Conservation (phyloP, 768 basidiomycete species). For the Amanita exitialis region DNA sequence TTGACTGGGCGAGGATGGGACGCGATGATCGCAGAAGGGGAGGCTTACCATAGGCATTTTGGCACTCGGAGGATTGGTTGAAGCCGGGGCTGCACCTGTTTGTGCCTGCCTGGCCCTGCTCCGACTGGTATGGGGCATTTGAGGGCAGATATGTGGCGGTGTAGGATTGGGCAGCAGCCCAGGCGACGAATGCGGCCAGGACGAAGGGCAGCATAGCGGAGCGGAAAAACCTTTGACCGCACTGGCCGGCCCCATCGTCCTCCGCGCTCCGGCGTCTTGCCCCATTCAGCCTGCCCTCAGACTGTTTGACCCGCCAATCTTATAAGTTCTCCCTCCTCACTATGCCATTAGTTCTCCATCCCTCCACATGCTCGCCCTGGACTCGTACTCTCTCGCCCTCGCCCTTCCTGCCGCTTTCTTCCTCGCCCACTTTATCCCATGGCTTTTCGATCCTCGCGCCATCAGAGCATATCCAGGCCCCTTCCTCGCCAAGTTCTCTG, state of each 20-base stretch:
- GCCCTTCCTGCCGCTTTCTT: conserved; percentile 19
- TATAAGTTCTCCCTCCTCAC: background rate
- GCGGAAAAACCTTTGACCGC: background rate
- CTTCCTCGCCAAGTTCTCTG: conserved; percentile 58
- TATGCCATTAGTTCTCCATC: background rate
- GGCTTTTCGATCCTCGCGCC: conserved; percentile 46
- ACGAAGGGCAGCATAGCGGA: background rate
- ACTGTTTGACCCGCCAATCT: background rate
- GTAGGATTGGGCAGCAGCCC: no score
- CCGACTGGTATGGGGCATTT: no score
- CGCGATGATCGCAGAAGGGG: no score
- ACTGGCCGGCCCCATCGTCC: conserved; percentile 17
- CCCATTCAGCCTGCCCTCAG: background rate
- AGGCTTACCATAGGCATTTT: conserved; percentile 59
- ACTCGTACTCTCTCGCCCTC: conserved; percentile 16
- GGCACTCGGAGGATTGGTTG: conserved; percentile 56
- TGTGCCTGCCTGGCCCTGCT: no score
- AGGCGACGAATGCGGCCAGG: conserved; percentile 4
- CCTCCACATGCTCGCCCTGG: conserved; percentile 17
- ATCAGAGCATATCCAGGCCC: conserved; percentile 63
- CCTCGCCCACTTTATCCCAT: conserved; percentile 34
- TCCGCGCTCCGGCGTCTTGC: background rate
- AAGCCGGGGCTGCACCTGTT: no score
- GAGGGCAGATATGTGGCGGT: conserved; percentile 20
- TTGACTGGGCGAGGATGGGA: no score